Evolutionary conservation across 202 grass and related monocot genomes (phyloP).

Genomic region (Zoysia matrella): DNA sequence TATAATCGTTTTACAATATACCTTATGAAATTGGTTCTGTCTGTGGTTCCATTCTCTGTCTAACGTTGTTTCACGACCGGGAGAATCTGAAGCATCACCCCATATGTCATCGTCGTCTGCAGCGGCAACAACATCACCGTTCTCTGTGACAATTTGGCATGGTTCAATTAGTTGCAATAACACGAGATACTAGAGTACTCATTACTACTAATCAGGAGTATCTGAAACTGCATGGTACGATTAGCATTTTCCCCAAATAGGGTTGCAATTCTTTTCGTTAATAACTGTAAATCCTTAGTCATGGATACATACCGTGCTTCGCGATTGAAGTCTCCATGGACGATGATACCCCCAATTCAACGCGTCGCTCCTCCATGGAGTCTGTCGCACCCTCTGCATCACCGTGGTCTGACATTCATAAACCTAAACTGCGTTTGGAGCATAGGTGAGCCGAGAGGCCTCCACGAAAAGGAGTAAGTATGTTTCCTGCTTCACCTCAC

Average conservation of each 20-base stretch:
- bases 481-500: neutral
- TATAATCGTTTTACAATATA: conserved; percentile 18
- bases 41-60: conserved; percentile 68
- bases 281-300: neutral
- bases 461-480: neutral
- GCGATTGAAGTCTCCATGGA: neutral
- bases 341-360: neutral
- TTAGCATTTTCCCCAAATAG: neutral
- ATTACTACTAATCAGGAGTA: neutral
- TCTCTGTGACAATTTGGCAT: conserved; percentile 15
- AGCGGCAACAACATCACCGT: neutral
- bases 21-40: conserved; percentile 65
- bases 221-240: neutral
- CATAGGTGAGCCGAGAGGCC: neutral
- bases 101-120: conserved; percentile 36
- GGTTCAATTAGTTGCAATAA: conserved; percentile 20
- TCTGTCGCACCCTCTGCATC: neutral
- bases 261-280: neutral
- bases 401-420: neutral
- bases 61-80: neutral
- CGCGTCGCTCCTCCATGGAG: conserved; percentile 20
- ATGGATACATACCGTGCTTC: conserved; percentile 1
- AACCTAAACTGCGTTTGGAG: neutral
- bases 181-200: neutral
- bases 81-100: conserved; percentile 55